Base-by-base conservation (phyloP, 441 rosid genomes). In the Gossypium gossypioides region DNA sequence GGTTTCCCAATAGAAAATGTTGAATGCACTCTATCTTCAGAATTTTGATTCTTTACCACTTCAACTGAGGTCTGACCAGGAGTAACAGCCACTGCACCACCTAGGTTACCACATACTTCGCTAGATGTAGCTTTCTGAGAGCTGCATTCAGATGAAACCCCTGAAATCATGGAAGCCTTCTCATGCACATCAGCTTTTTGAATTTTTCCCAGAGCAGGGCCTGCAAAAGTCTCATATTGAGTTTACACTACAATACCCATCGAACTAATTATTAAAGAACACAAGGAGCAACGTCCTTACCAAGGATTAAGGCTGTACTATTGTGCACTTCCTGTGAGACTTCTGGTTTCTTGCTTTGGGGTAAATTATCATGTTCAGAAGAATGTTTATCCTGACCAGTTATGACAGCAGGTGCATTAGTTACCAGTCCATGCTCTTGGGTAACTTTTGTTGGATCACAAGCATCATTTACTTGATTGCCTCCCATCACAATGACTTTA, bases 381-480 rank as follows among this genome's bases (percentile, higher is more conserved):
- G 81, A 72, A 44, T 72, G 80, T 69, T 72, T 18, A 66, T 77
- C 83, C 76, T 59, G 68, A 67, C 13, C 50, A 18, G 76, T 65
- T 71, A 46, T 18, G 19, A 24, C 48, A 6, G 55, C 63, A 75
- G 72, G 61, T 21, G 57, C 64, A 61, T 63, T 63, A 60, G 29
- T 48, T 9, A 66, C 68, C 58, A 74, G 65, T 51, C 72, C 74
- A 74, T 73, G 84, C 78, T 72, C 83, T 78, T 72, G 85, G 74
- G 55, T 76, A 57, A 50, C 80, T 67, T 81, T 76, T 48, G 62
- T 72, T 7, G 50, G 70, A 37, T 75, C 86, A 75, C 51, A 75
- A 79, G 76, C 71, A 68, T 75, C 72, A 74, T 74, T 74, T 32
- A 74, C 86, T 61, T 72, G 87, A 75, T 68, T 75, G 60, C 85